These are phyloP conservation scores for Candida glucosophila DNA, from an alignment of 1,139 yeast genomes.

Conservation along the genomic window DNA sequence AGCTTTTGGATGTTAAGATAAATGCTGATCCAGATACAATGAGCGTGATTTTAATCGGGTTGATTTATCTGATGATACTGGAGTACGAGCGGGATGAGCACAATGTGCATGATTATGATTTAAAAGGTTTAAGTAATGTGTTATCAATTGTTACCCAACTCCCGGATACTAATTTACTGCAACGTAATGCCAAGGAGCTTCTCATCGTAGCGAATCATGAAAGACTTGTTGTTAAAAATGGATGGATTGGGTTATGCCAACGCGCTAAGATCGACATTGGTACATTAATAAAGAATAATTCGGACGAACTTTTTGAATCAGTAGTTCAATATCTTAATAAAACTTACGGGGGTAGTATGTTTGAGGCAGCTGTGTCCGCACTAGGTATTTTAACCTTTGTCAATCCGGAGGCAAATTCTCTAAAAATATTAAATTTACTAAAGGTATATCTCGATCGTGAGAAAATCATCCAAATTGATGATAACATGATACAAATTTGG, in stretches of 20 bases:
- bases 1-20: constrained; percentile 16
- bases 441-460: constrained; percentile 33
- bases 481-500: constrained; percentile 48
- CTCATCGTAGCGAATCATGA: constrained; percentile 51
- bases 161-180: constrained; percentile 15
- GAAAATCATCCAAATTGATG: constrained; percentile 14
- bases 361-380: constrained; percentile 45
- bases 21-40: constrained; percentile 11
- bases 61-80: constrained; percentile 9
- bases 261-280: constrained; percentile 61
- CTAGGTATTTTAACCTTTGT: constrained; percentile 65
- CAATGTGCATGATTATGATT: constrained; percentile 11
- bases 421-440: constrained; percentile 37
- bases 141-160: constrained; percentile 37
- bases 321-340: constrained; percentile 8
- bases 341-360: constrained; percentile 9
- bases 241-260: constrained; percentile 78
- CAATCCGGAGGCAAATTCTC: constrained; percentile 51
- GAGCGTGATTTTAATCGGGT: constrained; percentile 10
- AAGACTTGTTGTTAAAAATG: constrained; percentile 34
- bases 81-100: constrained; percentile 12
- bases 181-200: constrained; percentile 28
- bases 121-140: constrained; percentile 28
- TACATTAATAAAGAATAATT: constrained; percentile 33
- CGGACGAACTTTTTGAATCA: constrained; percentile 26